phyloP scores from a whole-genome alignment of 352 stramenopile genomes.

The Globisporangium irregulare region DNA sequence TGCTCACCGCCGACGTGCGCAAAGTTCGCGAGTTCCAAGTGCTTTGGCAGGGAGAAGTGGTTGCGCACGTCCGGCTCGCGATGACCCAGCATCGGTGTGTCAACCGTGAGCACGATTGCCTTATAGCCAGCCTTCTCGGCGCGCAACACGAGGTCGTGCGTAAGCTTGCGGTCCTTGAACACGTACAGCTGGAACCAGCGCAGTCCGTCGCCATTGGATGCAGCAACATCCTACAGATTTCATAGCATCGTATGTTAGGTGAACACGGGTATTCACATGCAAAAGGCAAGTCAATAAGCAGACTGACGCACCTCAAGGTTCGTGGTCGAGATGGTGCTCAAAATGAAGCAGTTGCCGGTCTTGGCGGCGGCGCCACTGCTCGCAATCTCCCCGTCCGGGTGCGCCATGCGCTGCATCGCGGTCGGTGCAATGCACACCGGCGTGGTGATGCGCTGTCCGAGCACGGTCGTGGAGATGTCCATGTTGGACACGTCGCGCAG shows the following conservation, averaged over 20 bases:
- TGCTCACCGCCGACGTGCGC: constrained; percentile 47
- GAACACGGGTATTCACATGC: not conserved
- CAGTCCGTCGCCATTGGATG: constrained; percentile 69
- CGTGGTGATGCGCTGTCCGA: constrained; percentile 88
- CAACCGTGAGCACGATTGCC: constrained; percentile 94
- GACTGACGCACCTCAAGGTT: constrained; percentile 65
- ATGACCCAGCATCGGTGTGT: constrained; percentile 95
- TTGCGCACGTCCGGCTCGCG: constrained; percentile 95
- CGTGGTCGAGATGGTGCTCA: constrained; percentile 92
- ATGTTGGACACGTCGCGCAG: constrained; percentile 93
- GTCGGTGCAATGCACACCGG: constrained; percentile 92
- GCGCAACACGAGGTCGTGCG: constrained; percentile 86
- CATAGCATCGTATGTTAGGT: not conserved
- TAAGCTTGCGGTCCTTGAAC: constrained; percentile 92
- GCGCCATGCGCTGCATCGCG: constrained; percentile 94
- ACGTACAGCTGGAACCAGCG: constrained; percentile 97
- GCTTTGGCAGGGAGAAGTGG: constrained; percentile 80
- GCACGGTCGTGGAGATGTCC: constrained; percentile 88
- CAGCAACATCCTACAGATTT: constrained; percentile 37
- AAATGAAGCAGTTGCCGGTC: constrained; percentile 87
- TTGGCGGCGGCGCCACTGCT: constrained; percentile 81
- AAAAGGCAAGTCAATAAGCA: not conserved
- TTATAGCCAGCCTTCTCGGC: constrained; percentile 94
- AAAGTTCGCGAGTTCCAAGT: constrained; percentile 55
- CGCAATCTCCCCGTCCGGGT: constrained; percentile 92